Percentiles rank a stretch among this genome's conserved stretches.
phyloP scores from a whole-genome alignment of 495 filamentous ascomycete species.

The Margaritispora aquatica region DNA sequence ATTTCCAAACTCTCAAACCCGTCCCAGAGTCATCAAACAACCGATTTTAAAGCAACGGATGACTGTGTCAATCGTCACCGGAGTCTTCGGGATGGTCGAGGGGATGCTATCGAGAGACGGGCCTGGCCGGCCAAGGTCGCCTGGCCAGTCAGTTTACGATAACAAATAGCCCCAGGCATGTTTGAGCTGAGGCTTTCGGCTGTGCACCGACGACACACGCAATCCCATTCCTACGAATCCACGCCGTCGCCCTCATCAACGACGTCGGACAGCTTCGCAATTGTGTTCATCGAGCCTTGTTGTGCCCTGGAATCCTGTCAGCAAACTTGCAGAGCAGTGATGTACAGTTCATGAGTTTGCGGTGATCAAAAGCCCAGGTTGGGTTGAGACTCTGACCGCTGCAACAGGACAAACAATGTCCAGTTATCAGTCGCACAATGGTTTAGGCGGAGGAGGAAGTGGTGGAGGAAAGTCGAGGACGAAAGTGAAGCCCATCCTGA shows the following conservation, averaged over 20 bases:
- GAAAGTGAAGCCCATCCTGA: constrained; percentile 48
- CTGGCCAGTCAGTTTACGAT: not conserved
- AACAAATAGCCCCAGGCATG: constrained; percentile 6
- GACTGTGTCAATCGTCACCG: not conserved
- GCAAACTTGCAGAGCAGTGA: constrained; percentile 4
- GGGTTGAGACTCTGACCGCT: not conserved
- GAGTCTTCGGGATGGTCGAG: no score
- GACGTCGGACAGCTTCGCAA: not conserved
- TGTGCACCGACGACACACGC: constrained; percentile 10
- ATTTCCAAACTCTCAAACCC: not conserved
- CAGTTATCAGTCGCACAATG: constrained; percentile 11
- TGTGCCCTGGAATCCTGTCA: not conserved
- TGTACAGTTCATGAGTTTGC: constrained; percentile 18
- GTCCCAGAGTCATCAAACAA: not conserved
- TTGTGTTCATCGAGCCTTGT: not conserved
- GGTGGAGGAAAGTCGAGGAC: constrained; percentile 9
- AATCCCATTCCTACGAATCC: constrained; percentile 1
- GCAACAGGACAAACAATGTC: constrained; percentile 10
- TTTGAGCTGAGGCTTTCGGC: constrained; percentile 9
- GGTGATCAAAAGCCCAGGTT: constrained; percentile 5
- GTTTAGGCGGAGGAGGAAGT: no score
- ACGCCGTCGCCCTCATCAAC: not conserved
- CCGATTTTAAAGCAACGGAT: not conserved
- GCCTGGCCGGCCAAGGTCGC: not conserved
- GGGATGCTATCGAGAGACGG: not conserved